These are phyloP conservation scores for Cenococcum geophilum DNA, from an alignment of 495 filamentous ascomycete genomes.

Conservation along the genomic window DNA sequence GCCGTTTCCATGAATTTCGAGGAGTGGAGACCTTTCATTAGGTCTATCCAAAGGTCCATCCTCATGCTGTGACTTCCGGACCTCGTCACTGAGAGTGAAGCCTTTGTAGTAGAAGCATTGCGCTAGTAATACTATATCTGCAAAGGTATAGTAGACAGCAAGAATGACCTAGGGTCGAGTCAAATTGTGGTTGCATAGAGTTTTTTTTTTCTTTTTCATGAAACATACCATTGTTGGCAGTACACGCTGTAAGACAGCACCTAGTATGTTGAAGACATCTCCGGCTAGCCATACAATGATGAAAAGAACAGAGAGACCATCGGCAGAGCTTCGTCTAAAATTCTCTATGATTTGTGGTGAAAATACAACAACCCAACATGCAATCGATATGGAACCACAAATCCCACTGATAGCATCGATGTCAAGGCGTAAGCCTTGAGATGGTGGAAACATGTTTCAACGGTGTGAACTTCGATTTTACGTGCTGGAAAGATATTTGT, in stretches of 20 bases:
- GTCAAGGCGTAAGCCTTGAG: constrained; percentile 60
- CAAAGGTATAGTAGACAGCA: constrained; percentile 90
- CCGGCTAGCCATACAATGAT: constrained; percentile 85
- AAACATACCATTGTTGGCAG: constrained; percentile 74
- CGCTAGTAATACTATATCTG: constrained; percentile 76
- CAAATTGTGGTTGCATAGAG: background rate
- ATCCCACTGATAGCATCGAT: constrained; percentile 86
- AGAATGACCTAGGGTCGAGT: constrained; percentile 58
- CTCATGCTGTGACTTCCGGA: constrained; percentile 12
- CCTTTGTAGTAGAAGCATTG: constrained; percentile 95
- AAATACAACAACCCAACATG: constrained; percentile 97
- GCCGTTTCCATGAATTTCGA: constrained; percentile 23
- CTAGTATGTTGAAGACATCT: constrained; percentile 95
- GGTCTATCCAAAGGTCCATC: background rate
- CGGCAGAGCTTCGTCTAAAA: constrained; percentile 77
- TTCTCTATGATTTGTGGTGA: constrained; percentile 96
- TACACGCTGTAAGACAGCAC: constrained; percentile 86
- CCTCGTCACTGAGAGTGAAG: constrained; percentile 60
- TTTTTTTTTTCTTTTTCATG: too few relatives aligned
- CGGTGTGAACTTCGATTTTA: constrained; percentile 5
- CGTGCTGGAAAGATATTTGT: background rate
- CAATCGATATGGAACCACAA: constrained; percentile 88
- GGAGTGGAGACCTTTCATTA: constrained; percentile 28
- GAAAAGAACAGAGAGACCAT: constrained; percentile 85
- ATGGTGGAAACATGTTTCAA: constrained; percentile 61